Evolutionary conservation across 1,284 basidiomycete species (phyloP), one percentile per base, ranked within the genome.

Genomic region (Ustilago bromivora): DNA sequence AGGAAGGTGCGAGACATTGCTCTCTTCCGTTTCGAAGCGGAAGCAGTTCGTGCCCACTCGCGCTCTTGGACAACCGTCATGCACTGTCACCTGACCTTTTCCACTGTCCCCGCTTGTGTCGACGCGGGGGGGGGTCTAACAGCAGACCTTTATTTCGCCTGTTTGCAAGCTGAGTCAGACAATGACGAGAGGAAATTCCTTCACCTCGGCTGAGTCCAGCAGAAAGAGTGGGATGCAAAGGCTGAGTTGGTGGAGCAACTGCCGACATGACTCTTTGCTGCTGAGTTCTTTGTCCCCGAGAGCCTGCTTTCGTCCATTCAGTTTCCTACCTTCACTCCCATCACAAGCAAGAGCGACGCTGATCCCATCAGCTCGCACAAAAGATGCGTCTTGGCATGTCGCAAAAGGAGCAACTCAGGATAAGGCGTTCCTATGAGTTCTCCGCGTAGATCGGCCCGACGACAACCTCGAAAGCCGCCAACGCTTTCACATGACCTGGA

Each of bases 401-500:
- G 28, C 13, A 35, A 17, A 4, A 32, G 3, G 10, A 46, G 19
- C 43, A 19, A 19, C 43, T 46, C 43, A 46, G 43, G 43, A 46
- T 32, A 51, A 32, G 49, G 28, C 28, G 49, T 32, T 32, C 49
- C 13, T 13, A 73, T 73, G 71, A 73, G 31, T 34, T 54, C 57
- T 31, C 49, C 70, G 19, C 49, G 15, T 32, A 57, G 4, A 55
- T 28, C 61, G 31, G 32, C 70, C 9, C 41, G 57, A 53, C 65
- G 58, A 15, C 54, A 55, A 57, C 28, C 61, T 63, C 62, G 66
- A 31, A 76, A 60, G 49, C 65, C 65, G 11, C 54, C 58, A 28
- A 71, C 56, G 59, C 74, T 76, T 49, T 38, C 47, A 23, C 53
- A 66, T 56, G 66, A 76, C 40, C 38, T 57, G 57, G 57, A 70